phyloP scores from a whole-genome alignment of 1,284 basidiomycete genomes.

The Porogramme epimiltina region DNA sequence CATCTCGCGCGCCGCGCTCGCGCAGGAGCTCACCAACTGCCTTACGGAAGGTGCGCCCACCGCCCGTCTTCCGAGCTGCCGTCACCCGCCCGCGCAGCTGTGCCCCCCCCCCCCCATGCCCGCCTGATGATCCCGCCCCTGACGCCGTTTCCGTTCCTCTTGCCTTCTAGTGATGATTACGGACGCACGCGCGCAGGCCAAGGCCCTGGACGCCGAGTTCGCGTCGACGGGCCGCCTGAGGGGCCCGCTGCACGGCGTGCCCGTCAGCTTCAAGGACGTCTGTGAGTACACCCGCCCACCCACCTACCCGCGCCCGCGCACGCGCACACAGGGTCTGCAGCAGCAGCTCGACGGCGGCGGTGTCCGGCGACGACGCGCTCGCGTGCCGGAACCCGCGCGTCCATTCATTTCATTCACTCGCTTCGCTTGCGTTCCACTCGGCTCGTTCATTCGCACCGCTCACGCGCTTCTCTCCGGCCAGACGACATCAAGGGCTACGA shows the following conservation, averaged over 20 bases:
- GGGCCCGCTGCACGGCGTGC: conserved; percentile 83
- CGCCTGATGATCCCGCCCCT: background rate
- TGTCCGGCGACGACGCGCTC: no score
- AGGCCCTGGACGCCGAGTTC: conserved; percentile 68
- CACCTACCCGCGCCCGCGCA: no score
- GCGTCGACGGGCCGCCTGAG: conserved; percentile 55
- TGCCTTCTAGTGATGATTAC: conserved; percentile 64
- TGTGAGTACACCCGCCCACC: conserved; percentile 39
- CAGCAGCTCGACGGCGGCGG: no score
- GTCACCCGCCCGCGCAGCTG: background rate
- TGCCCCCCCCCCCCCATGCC: background rate
- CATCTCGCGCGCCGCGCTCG: conserved; percentile 63
- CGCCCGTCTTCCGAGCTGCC: background rate
- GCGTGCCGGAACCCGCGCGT: no score
- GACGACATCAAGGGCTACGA: conserved; percentile 68
- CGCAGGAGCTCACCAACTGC: conserved; percentile 73
- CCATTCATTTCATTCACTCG: no score
- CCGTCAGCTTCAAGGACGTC: conserved; percentile 77
- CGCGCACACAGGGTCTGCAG: no score
- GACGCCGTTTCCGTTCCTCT: background rate
- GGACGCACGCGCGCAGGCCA: conserved; percentile 63
- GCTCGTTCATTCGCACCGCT: conserved; percentile 9
- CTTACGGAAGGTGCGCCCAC: conserved; percentile 67
- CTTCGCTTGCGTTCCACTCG: no score
- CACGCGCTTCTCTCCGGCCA: conserved; percentile 6